Percentiles rank a stretch among this genome's conserved stretches.
phyloP scores from a whole-genome alignment of 805 yeast genomes.

The Zygosaccharomyces bailii region DNA sequence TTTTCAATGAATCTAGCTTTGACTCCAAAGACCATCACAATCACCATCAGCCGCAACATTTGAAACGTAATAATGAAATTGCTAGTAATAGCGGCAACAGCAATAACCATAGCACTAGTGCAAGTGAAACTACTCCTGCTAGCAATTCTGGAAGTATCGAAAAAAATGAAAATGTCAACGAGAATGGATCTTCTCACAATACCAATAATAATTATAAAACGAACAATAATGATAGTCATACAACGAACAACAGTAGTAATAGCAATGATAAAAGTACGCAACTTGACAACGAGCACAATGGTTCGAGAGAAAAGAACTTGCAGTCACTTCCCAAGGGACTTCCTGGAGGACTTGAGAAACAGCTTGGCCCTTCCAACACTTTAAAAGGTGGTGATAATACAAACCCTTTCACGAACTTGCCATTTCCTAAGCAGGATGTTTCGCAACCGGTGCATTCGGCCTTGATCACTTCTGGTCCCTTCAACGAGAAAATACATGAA shows the following conservation, averaged over 20 bases:
- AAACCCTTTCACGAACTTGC: neutral
- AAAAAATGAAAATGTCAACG: slow-evolving; percentile 8
- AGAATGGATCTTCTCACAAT: slow-evolving; percentile 14
- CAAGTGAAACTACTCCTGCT: neutral
- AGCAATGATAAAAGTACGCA: slow-evolving; percentile 5
- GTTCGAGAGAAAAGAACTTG: slow-evolving; percentile 1
- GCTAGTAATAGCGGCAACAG: neutral
- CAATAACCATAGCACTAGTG: neutral
- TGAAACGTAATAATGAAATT: slow-evolving; percentile 1
- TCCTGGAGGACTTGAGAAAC: neutral
- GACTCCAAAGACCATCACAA: slow-evolving; percentile 13
- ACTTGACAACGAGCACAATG: slow-evolving; percentile 4
- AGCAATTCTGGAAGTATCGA: slow-evolving; percentile 7
- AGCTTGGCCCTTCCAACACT: neutral
- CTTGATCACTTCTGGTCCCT: slow-evolving; percentile 27
- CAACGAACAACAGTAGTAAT: slow-evolving; percentile 3
- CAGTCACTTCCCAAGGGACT: neutral
- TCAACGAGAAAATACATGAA: slow-evolving; percentile 32
- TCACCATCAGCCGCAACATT: slow-evolving; percentile 9
- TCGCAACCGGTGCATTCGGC: slow-evolving; percentile 24
- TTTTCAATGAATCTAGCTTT: slow-evolving; percentile 32
- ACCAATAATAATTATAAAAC: slow-evolving; percentile 8
- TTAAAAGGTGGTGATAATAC: neutral
- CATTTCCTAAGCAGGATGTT: slow-evolving; percentile 10
- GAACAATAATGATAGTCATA: slow-evolving; percentile 9